These are phyloP conservation scores for Multifurca ochricompacta DNA, from an alignment of 768 basidiomycete genomes.

Conservation along the genomic window DNA sequence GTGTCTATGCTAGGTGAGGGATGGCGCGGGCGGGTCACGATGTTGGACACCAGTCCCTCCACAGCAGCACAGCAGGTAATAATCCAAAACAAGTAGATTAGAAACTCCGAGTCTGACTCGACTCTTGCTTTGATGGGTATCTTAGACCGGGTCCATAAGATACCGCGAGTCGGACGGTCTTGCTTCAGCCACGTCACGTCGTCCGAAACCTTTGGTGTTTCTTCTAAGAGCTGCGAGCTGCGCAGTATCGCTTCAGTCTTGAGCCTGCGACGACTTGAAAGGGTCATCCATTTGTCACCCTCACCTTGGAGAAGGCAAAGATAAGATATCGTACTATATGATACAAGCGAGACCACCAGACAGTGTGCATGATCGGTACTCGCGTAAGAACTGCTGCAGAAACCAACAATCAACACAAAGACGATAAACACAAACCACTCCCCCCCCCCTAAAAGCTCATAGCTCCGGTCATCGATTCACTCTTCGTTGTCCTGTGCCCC, in stretches of 20 bases:
- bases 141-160: background rate
- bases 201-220: background rate
- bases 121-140: background rate
- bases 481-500: background rate
- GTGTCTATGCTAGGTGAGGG: no score
- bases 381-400: background rate
- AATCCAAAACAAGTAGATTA: background rate
- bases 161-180: background rate
- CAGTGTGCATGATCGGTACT: conserved; percentile 7
- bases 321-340: conserved; percentile 11
- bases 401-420: background rate
- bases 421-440: background rate
- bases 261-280: background rate
- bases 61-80: background rate
- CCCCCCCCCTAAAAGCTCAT: background rate
- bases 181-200: background rate
- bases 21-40: background rate
- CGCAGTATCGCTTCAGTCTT: background rate
- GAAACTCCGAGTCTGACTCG: background rate
- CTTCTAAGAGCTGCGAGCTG: no score
- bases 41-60: background rate
- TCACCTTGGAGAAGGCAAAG: background rate
- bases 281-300: background rate
- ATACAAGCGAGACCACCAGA: conserved; percentile 2
- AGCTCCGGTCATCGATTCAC: background rate